phyloP scores from a whole-genome alignment of 306 rosid genomes.

The Clitoria ternatea region DNA sequence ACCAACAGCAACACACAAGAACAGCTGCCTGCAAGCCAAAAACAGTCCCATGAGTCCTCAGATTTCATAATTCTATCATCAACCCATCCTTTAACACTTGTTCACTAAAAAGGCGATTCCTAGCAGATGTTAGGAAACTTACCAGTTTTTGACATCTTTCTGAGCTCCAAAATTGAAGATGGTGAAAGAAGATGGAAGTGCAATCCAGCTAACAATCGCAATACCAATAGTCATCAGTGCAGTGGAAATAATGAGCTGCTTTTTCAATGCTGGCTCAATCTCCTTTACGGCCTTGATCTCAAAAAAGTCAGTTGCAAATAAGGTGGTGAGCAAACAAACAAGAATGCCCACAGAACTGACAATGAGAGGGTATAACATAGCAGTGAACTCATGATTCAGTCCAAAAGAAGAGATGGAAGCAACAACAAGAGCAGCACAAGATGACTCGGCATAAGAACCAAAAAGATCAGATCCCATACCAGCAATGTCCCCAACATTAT shows the following conservation, averaged over 20 bases:
- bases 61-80: neutral
- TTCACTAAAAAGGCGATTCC: neutral
- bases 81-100: neutral
- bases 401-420: constrained; percentile 98
- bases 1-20: constrained; percentile 88
- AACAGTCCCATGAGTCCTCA: neutral
- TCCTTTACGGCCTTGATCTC: constrained; percentile 93
- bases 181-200: constrained; percentile 86
- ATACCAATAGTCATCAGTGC: constrained; percentile 74
- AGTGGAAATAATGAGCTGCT: constrained; percentile 82
- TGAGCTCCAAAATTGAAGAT: constrained; percentile 80
- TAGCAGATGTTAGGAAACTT: constrained; percentile 1
- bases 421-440: constrained; percentile 98
- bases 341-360: constrained; percentile 85
- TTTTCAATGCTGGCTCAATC: constrained; percentile 92
- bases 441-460: constrained; percentile 96
- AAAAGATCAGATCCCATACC: constrained; percentile 99
- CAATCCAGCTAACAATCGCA: constrained; percentile 69
- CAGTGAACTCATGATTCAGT: constrained; percentile 70
- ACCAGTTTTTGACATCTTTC: constrained; percentile 82
- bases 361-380: constrained; percentile 86
- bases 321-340: constrained; percentile 85
- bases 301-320: constrained; percentile 88
- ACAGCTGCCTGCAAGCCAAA: constrained; percentile 73
- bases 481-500: constrained; percentile 98